Conservation (phyloP, 2,329 filamentous ascomycete species). For the Xylariaceae sp. region DNA sequence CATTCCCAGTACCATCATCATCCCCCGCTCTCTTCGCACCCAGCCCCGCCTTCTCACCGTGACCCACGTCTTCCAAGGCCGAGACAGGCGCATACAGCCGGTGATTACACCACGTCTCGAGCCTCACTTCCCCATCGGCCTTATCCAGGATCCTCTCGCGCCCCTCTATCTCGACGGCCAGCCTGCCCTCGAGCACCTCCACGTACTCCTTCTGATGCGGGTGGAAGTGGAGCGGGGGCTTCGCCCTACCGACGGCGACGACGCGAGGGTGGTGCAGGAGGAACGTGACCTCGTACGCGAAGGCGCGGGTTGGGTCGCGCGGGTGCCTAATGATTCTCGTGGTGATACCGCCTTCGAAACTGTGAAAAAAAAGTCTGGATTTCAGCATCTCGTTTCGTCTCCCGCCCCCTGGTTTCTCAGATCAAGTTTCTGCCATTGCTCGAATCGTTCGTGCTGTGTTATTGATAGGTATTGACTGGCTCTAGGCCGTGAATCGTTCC, state of each 20-base stretch:
- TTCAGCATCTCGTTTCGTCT: too few species aligned
- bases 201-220: slow-evolving; percentile 31
- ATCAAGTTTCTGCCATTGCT: too few species aligned
- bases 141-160: slow-evolving; percentile 20
- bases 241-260: slow-evolving; percentile 20
- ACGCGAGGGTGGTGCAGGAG: slow-evolving; percentile 23
- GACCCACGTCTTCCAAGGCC: too few species aligned
- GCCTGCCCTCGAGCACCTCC: slow-evolving; percentile 25
- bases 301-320: slow-evolving; percentile 18
- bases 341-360: slow-evolving; percentile 26
- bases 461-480: too few species aligned
- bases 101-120: slow-evolving; percentile 23
- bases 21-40: too few species aligned
- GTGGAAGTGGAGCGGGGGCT: slow-evolving; percentile 31
- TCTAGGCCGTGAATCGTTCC: too few species aligned
- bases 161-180: slow-evolving; percentile 27
- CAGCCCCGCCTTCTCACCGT: too few species aligned
- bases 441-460: too few species aligned
- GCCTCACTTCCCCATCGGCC: slow-evolving; percentile 20
- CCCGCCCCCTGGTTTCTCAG: too few species aligned
- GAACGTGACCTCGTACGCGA: slow-evolving; percentile 27
- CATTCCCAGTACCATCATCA: too few species aligned
- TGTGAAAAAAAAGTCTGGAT: slow-evolving; percentile 9
- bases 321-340: slow-evolving; percentile 23
- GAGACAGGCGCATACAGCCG: slow-evolving; percentile 24